A percentile compares a stretch with the other conserved stretches of the same genome.
Evolutionary conservation across 805 yeast species (phyloP).

Genomic region (Zygosaccharomyces bisporus): DNA sequence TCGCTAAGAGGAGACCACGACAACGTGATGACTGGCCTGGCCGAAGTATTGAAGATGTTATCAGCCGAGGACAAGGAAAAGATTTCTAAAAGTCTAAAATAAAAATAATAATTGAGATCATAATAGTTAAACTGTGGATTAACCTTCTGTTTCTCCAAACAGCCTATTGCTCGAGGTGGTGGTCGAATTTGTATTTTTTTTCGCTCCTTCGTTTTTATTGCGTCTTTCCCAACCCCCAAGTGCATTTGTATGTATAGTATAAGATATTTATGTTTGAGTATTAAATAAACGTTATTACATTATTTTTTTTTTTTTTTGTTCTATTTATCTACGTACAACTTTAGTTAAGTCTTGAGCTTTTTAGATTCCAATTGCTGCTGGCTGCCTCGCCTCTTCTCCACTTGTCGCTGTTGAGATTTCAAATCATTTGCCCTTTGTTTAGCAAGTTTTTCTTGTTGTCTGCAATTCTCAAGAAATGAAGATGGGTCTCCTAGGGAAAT

Average conservation of each 20-base stretch:
- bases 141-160: too few relatives aligned
- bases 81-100: slow-evolving; percentile 37
- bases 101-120: background rate
- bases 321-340: background rate
- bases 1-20: slow-evolving; percentile 53
- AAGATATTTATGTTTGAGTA: slow-evolving; percentile 11
- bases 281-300: too few relatives aligned
- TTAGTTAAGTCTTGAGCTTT: background rate
- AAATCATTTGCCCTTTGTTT: slow-evolving; percentile 16
- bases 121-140: too few relatives aligned
- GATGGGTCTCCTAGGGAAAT: slow-evolving; percentile 22
- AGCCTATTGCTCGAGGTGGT: too few relatives aligned
- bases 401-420: slow-evolving; percentile 18
- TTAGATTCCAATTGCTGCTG: background rate
- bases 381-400: slow-evolving; percentile 7
- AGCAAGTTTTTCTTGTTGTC: slow-evolving; percentile 18
- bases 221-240: background rate
- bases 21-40: slow-evolving; percentile 51
- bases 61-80: slow-evolving; percentile 53
- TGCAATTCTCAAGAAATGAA: slow-evolving; percentile 16
- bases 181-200: background rate
- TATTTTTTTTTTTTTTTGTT: slow-evolving; percentile 5
- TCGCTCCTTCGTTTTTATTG: background rate
- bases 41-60: slow-evolving; percentile 50
- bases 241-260: background rate